Evolutionary conservation across 2,329 filamentous ascomycete species (phyloP), one percentile per base, ranked within the genome.

Genomic region (Pezicula neosporulosa): DNA sequence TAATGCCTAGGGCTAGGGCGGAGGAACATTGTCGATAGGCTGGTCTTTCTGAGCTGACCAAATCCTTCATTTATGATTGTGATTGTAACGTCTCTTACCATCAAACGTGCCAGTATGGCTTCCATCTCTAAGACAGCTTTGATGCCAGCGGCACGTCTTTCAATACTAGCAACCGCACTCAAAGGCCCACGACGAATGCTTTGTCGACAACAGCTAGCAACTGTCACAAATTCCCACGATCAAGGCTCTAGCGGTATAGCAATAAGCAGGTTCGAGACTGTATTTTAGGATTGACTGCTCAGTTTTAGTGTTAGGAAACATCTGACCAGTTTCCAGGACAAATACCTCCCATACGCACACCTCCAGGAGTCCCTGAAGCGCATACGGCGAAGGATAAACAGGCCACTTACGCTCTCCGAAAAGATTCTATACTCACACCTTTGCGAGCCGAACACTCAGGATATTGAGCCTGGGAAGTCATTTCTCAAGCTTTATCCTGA

Each of bases 341-440:
- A 6, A 41, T 33, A n/a, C 19, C 18, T 48, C 27, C 47, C 47
- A 41, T 48, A 48, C 18, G n/a, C 35, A 28, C 33, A 48, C 13
- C 18, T 41, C 10, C 47, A 48, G 19, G 16, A 42, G 6, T 39
- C 47, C 3, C 39, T 50, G 10, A 24, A 36, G 15, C 48, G 13
- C 35, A 36, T 45, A 21, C 4, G 54, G 47, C 41, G 19, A 19
- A 6, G 41, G 24, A 19, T 43, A 19, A 6, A 43, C 8, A 49
- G 58, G 3, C 65, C 70, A 10, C 56, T 71, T 4, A 72, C 66
- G 0, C 57, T 71, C 9, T 67, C 70, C 1, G 70, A 73, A 50
- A 73, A 73, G 51, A 52, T 72, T 0, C 60, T 73, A 0, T 72
- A 71, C 48, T 71, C 67, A 27, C 70, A 72, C 51, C 51, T 70